Evolutionary conservation across 78 protist genomes (phyloP), one percentile per base, ranked within the genome.

Genomic region (Bodo saltans): DNA sequence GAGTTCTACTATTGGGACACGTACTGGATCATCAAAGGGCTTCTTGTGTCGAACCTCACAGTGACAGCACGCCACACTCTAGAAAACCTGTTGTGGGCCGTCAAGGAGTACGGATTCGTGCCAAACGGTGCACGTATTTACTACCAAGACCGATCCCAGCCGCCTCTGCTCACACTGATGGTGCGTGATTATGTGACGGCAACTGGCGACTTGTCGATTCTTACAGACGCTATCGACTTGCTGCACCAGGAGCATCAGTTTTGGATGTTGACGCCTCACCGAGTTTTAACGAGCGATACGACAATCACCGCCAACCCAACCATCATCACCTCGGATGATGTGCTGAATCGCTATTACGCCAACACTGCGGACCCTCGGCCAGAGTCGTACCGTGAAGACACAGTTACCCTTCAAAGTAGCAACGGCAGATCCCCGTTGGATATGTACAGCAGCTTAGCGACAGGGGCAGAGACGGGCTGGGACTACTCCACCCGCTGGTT

Each of bases 381-480:
- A 0, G 90, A 88, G 53, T 85, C 89, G 34, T 88, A 53, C 85
- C 26, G 39, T 0, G 90, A 84, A 4, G 90, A 88, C 71, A 74
- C 0, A 29, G 68, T 1, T 25, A 74, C 75, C 28, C 34, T 33
- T 23, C 42, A 21, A 28, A 68, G 67, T 27, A 1, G 11, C n/a
- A 32, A n/a, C 1, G 70, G 11, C 30, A 25, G n/a, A n/a, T 60
- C 1, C 32, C 41, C 26, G 29, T 47, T 17, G 40, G 28, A 32
- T 0, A 3, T 70, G 33, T 78, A 0, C 34, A 4, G 37, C 0
- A 42, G 37, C 2, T 3, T 86, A 0, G 78, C 85, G 1, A 40
- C 88, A 23, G 83, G 69, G 1, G 90, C 90, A 1, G 90, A 88
- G 80, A 29, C 83, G 17, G 90, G 90, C 11, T 88, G 81, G 79